phyloP scores from a whole-genome alignment of 2,329 filamentous ascomycete species.

The Penicillium paneum region DNA sequence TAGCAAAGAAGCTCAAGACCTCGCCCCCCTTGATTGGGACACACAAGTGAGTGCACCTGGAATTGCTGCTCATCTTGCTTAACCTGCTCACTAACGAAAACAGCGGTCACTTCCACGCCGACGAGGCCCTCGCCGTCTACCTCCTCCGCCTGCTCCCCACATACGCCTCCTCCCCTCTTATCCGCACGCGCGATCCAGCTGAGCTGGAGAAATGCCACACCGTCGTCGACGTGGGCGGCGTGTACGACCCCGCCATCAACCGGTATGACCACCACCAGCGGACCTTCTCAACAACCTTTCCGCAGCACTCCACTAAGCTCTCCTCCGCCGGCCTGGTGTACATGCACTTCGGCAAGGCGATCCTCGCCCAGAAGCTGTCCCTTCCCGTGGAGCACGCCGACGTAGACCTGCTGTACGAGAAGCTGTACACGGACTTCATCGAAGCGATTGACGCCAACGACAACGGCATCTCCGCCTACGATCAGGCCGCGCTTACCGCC shows the following conservation, averaged over 20 bases:
- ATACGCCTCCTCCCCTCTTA: slow-evolving; percentile 69
- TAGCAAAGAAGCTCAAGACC: slow-evolving; percentile 81
- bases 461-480: slow-evolving; percentile 85
- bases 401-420: slow-evolving; percentile 73
- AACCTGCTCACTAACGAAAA: slow-evolving; percentile 4
- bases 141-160: slow-evolving; percentile 85
- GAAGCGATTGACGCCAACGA: slow-evolving; percentile 97
- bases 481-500: slow-evolving; percentile 63
- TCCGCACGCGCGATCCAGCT: slow-evolving; percentile 82
- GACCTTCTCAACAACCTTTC: slow-evolving; percentile 81
- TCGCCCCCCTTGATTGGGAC: slow-evolving; percentile 74
- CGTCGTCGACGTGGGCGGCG: slow-evolving; percentile 95
- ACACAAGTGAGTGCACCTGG: slow-evolving; percentile 61
- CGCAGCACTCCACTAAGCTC: slow-evolving; percentile 78
- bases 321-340: slow-evolving; percentile 92
- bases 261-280: slow-evolving; percentile 98
- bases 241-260: slow-evolving; percentile 73
- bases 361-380: slow-evolving; percentile 67
- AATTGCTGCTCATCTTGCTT: not conserved
- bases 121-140: slow-evolving; percentile 94
- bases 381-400: slow-evolving; percentile 61
- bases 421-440: slow-evolving; percentile 89
- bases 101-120: slow-evolving; percentile 94
- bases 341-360: slow-evolving; percentile 85
- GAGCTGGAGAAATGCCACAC: slow-evolving; percentile 81